These are phyloP conservation scores for Backusella psychrophila DNA, from an alignment of 192 early-diverging fungal genomes.

Conservation along the genomic window DNA sequence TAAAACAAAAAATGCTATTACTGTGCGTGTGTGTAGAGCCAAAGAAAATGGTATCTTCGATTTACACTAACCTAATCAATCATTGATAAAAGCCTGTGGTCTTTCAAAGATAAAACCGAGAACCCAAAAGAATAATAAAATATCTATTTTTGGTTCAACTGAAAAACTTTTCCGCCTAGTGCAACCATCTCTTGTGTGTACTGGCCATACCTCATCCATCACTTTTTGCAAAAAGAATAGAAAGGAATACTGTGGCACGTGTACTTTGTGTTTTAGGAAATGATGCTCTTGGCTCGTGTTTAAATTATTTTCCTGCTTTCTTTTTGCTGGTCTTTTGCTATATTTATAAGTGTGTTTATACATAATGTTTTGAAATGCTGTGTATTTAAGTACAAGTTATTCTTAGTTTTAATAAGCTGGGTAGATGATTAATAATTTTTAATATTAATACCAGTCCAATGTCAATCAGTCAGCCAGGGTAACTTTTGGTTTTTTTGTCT, in stretches of 20 bases:
- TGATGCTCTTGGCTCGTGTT: not conserved
- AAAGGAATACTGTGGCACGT: not conserved
- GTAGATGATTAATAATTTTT: not conserved
- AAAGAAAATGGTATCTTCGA: too few species aligned
- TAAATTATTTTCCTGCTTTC: not conserved
- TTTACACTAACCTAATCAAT: too few species aligned
- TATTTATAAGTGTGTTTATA: not conserved
- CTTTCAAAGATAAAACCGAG: not conserved
- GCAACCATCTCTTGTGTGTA: not conserved
- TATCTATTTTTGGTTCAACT: constrained; percentile 5
- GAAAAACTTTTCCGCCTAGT: not conserved
- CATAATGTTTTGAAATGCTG: not conserved
- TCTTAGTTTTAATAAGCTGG: not conserved
- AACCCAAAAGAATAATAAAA: constrained; percentile 7
- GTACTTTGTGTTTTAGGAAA: not conserved
- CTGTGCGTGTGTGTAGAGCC: too few species aligned
- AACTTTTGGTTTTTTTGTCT: not conserved
- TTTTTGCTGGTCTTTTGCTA: not conserved
- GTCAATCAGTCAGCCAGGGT: not conserved
- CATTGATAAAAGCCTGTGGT: not conserved
- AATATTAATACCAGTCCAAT: not conserved
- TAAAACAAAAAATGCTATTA: too few species aligned
- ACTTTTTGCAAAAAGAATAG: not conserved
- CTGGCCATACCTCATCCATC: not conserved
- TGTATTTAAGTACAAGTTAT: not conserved